A percentile compares a stretch with the other conserved stretches of the same genome.
These are phyloP conservation scores for Plasmodium coatneyi DNA, from an alignment of 169 alveolate species.

Conservation along the genomic window DNA sequence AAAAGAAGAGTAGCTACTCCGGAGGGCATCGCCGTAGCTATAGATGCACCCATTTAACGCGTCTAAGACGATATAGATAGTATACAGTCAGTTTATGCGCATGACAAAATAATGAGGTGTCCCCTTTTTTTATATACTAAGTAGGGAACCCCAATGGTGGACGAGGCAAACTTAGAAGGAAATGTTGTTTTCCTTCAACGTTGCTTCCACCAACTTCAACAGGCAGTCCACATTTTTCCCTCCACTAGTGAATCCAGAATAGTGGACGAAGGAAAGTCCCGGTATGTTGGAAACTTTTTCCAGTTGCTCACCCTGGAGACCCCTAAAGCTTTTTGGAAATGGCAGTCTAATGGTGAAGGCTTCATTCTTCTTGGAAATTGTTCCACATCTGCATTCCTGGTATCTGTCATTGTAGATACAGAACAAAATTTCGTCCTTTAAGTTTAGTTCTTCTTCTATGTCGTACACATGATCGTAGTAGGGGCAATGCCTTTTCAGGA, in stretches of 20 bases:
- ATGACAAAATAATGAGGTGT: background rate
- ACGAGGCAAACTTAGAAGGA: background rate
- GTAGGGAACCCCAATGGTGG: background rate
- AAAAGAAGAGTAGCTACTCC: background rate
- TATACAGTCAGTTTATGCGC: background rate
- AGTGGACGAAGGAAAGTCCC: conserved; percentile 83
- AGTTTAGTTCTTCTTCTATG: conserved; percentile 76
- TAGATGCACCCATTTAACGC: background rate
- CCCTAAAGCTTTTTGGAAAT: conserved; percentile 83
- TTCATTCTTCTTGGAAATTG: conserved; percentile 76
- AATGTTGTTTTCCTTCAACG: conserved; percentile 61
- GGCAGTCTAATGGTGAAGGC: conserved; percentile 81
- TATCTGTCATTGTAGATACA: conserved; percentile 68
- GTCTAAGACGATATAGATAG: background rate
- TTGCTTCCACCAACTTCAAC: conserved; percentile 43
- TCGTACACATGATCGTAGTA: conserved; percentile 77
- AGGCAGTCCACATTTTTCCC: conserved; percentile 78
- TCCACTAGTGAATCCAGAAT: conserved; percentile 86
- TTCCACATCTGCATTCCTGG: conserved; percentile 74
- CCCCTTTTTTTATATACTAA: background rate
- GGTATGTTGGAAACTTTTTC: conserved; percentile 81
- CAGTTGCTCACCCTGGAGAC: conserved; percentile 78
- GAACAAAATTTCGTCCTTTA: conserved; percentile 76
- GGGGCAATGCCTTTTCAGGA: conserved; percentile 81
- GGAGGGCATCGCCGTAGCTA: background rate